Evolutionary conservation across 169 alveolate species (phyloP), one percentile per base, ranked within the genome.

Genomic region (Eimeria brunetti): DNA sequence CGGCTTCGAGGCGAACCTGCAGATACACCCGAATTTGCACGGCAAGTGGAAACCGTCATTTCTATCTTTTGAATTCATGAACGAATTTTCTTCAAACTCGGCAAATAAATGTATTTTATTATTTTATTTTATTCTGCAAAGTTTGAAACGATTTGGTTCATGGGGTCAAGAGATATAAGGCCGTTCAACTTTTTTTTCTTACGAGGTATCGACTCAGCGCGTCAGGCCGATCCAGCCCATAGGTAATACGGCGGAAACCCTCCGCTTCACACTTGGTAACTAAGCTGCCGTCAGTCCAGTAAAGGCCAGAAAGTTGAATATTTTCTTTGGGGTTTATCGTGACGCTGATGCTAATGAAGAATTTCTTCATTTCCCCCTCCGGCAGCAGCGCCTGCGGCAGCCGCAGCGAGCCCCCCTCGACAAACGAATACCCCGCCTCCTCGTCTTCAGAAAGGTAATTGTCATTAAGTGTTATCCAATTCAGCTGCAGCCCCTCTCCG

Each of bases 231-330:
- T 98, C 99, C 73, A 97, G 96, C 95, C 96, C 97, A 94, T 96
- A 98, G 24, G 99, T 98, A 62, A 98, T 97, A 46, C 98, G 95
- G 56, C 99, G 96, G 94, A 98, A 97, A 3, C 99, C 99, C 86
- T 98, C 98, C 1, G 99, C 97, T 94, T 98, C 99, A 92, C 99
- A 98, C 96, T 98, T 99, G 0, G 99, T 97, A 64, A 98, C 98
- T 78, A 97, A 97, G 60, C 97, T 85, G 83, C 97, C 97, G 71
- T 98, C 98, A 22, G 98, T 94, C 96, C 96, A 97, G 93, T 98
- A 98, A 46, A 98, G 97, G 58, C 96, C 94, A 1, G 58, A 27
- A 53, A 44, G 95, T 89, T 88, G 95, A 20, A 90, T 41, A 81
- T 96, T 96, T 64, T 90, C 88, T 53, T 94, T 86, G 22, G 97